phyloP scores from a whole-genome alignment of 805 yeast genomes.

The Ogataea siamensis region DNA sequence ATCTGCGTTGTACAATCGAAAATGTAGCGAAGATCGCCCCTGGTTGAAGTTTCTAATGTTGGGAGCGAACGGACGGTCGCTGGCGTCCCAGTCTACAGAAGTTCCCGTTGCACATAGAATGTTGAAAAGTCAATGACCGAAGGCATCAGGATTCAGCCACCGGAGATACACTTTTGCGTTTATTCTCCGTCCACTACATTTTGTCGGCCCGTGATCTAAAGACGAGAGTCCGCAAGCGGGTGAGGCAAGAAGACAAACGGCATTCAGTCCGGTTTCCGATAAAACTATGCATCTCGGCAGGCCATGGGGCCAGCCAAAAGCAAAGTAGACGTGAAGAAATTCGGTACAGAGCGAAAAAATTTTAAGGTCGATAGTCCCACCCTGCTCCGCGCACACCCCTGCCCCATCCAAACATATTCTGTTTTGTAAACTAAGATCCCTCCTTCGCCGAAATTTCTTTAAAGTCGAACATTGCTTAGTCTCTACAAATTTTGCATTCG shows the following conservation, averaged over 20 bases:
- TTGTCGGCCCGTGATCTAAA: constrained; percentile 1
- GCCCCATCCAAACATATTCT: constrained; percentile 6
- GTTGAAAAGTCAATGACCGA: constrained; percentile 52
- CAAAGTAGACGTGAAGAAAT: constrained; percentile 5
- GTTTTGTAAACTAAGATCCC: constrained; percentile 7
- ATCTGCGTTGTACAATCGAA: too few relatives aligned
- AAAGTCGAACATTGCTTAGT: constrained; percentile 8
- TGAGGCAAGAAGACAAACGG: constrained; percentile 5
- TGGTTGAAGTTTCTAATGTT: too few relatives aligned
- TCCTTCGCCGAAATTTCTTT: constrained; percentile 12
- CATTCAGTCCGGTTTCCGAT: constrained; percentile 1
- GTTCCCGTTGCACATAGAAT: constrained; percentile 16
- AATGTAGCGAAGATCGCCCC: too few relatives aligned
- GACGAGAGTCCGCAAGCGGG: constrained; percentile 5
- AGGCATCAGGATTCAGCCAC: constrained; percentile 47
- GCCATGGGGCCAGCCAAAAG: constrained; percentile 3
- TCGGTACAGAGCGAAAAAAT: neutral
- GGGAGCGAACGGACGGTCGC: too few relatives aligned
- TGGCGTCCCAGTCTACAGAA: too few relatives aligned
- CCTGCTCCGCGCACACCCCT: constrained; percentile 10
- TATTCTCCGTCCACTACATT: constrained; percentile 7
- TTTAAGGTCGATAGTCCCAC: constrained; percentile 11
- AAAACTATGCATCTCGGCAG: neutral
- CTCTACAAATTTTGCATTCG: constrained; percentile 2
- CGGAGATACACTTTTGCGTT: constrained; percentile 54